phyloP scores from a whole-genome alignment of 148 eudicot genomes.

The Camellia lanceoleosa region DNA sequence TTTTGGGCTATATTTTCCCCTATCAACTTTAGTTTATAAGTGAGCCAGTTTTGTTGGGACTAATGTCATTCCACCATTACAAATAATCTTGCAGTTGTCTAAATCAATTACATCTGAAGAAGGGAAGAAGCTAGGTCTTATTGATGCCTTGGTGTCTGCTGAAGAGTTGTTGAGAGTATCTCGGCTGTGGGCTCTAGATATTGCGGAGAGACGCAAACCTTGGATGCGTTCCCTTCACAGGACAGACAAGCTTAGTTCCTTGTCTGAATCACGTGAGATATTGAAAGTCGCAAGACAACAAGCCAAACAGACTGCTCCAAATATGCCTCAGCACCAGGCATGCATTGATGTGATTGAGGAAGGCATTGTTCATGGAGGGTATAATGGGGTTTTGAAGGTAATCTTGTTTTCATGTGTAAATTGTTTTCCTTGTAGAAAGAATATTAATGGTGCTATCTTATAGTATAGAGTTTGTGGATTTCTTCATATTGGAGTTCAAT shows the following conservation, averaged over 20 bases:
- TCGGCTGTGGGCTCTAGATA: constrained; percentile 80
- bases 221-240: constrained; percentile 79
- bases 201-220: constrained; percentile 69
- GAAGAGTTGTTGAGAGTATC: constrained; percentile 67
- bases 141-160: constrained; percentile 76
- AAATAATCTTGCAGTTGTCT: constrained; percentile 47
- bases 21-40: not conserved
- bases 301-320: constrained; percentile 64
- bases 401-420: not conserved
- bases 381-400: constrained; percentile 79
- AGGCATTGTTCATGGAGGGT: constrained; percentile 84
- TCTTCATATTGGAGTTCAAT: not conserved
- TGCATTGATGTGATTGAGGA: constrained; percentile 89
- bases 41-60: not conserved
- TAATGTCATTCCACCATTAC: constrained; percentile 1
- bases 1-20: not conserved
- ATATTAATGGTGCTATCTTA: not conserved
- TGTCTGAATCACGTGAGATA: constrained; percentile 58
- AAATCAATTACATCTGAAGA: constrained; percentile 81
- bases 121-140: constrained; percentile 75
- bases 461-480: not conserved
- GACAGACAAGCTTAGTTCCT: constrained; percentile 74
- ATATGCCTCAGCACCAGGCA: constrained; percentile 87
- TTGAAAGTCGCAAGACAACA: constrained; percentile 64
- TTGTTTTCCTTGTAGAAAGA: not conserved